phyloP scores from a whole-genome alignment of 1,284 basidiomycete genomes.

The Sanghuangporus weigelae region DNA sequence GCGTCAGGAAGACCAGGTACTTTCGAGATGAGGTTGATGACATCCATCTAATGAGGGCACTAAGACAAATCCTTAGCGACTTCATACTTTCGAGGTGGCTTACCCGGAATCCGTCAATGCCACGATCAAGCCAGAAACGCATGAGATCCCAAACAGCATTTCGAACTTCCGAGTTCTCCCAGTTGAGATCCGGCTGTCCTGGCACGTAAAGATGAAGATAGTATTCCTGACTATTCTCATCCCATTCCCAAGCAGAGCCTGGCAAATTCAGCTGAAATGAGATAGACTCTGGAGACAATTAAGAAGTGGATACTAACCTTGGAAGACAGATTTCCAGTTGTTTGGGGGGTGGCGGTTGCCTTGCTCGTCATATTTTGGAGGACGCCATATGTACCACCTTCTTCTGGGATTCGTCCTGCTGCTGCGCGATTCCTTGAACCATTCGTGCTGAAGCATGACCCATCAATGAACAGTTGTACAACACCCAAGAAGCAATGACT shows the following conservation, averaged over 20 bases:
- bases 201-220: conserved; percentile 69
- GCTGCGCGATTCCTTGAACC: conserved; percentile 66
- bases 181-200: conserved; percentile 78
- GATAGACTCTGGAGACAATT: background rate
- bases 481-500: conserved; percentile 1
- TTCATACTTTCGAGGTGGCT: conserved; percentile 17
- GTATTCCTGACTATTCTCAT: conserved; percentile 64
- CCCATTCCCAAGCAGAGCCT: conserved; percentile 74
- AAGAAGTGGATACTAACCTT: conserved; percentile 35
- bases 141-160: conserved; percentile 63
- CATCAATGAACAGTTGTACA: background rate
- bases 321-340: conserved; percentile 70
- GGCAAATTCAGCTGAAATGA: background rate
- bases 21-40: conserved; percentile 67
- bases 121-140: conserved; percentile 70
- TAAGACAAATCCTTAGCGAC: background rate
- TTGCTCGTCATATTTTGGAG: conserved; percentile 48
- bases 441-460: conserved; percentile 47
- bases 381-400: conserved; percentile 75
- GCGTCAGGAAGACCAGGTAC: conserved; percentile 61
- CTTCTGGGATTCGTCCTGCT: conserved; percentile 56
- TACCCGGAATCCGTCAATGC: conserved; percentile 72
- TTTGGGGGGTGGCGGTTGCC: conserved; percentile 59
- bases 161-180: conserved; percentile 63
- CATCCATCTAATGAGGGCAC: conserved; percentile 49